Conservation (phyloP, 768 basidiomycete species). For the Hypsizygus marmoreus region DNA sequence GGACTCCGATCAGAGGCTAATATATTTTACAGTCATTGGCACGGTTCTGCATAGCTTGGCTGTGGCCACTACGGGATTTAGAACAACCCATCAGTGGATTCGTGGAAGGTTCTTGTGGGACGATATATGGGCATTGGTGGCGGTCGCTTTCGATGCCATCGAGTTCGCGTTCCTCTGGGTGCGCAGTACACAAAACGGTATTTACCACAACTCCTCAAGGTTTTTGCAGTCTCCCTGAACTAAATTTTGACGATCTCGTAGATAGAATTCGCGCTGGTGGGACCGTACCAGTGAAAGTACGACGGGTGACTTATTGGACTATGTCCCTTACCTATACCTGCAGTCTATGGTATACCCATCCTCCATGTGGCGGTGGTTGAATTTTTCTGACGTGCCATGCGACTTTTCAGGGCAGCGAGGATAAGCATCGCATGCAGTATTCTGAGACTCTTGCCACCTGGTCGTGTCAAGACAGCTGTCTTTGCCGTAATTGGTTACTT, state of each 20-base stretch:
- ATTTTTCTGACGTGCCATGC: not conserved
- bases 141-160: conserved; percentile 12
- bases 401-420: conserved; percentile 17
- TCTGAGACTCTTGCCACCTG: conserved; percentile 14
- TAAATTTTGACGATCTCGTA: not conserved
- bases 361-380: not conserved
- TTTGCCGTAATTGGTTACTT: conserved; percentile 4
- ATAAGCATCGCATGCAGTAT: conserved; percentile 23
- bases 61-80: not conserved
- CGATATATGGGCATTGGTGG: conserved; percentile 14
- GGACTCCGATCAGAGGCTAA: no score
- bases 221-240: not conserved
- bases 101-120: conserved; percentile 10
- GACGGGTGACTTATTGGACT: not conserved
- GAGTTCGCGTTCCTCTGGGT: conserved; percentile 8
- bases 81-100: not conserved
- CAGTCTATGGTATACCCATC: conserved; percentile 16
- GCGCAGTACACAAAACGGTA: conserved; percentile 10
- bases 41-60: not conserved
- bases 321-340: conserved; percentile 15
- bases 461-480: conserved; percentile 8
- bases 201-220: not conserved
- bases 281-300: not conserved
- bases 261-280: not conserved
- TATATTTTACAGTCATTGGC: not conserved